phyloP scores from a whole-genome alignment of 768 basidiomycete species.

The Boletus bicolor region DNA sequence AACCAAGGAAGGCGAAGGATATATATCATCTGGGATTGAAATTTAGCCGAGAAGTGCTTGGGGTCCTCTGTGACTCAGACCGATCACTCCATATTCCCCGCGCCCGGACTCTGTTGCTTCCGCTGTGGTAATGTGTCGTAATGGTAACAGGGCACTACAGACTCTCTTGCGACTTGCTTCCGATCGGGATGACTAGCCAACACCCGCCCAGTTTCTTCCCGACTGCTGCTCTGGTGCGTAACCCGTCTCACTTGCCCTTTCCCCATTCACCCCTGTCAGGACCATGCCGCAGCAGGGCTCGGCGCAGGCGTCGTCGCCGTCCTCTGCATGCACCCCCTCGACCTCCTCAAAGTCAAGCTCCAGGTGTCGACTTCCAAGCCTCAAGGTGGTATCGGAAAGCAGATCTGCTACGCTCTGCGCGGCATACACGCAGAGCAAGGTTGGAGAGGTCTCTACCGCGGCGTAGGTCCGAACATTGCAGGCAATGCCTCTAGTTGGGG shows the following conservation, averaged over 20 bases:
- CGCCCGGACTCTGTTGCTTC: no score
- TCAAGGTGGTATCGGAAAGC: conserved; percentile 58
- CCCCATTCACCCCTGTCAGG: conserved; percentile 44
- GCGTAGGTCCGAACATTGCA: conserved; percentile 84
- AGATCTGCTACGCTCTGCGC: conserved; percentile 72
- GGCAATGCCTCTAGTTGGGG: conserved; percentile 98
- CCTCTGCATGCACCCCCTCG: conserved; percentile 95
- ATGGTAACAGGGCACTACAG: no score
- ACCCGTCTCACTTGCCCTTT: neutral
- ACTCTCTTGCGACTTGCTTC: conserved; percentile 1
- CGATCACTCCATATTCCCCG: no score
- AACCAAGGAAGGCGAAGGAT: no score
- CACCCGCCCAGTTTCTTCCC: conserved; percentile 42
- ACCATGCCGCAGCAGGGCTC: conserved; percentile 93
- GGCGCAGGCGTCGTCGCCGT: conserved; percentile 91
- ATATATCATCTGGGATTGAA: no score
- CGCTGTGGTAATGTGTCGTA: no score
- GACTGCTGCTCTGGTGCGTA: conserved; percentile 33
- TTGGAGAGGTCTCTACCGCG: conserved; percentile 85
- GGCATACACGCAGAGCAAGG: conserved; percentile 76
- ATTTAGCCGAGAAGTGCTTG: no score
- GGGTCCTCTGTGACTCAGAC: no score
- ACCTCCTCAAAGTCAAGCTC: conserved; percentile 90
- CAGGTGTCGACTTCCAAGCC: conserved; percentile 78
- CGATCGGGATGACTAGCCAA: conserved; percentile 26